Percentiles rank a stretch among this genome's conserved stretches.
Conservation (phyloP, 305 asterid species). For the Solanum aculeatissimum region DNA sequence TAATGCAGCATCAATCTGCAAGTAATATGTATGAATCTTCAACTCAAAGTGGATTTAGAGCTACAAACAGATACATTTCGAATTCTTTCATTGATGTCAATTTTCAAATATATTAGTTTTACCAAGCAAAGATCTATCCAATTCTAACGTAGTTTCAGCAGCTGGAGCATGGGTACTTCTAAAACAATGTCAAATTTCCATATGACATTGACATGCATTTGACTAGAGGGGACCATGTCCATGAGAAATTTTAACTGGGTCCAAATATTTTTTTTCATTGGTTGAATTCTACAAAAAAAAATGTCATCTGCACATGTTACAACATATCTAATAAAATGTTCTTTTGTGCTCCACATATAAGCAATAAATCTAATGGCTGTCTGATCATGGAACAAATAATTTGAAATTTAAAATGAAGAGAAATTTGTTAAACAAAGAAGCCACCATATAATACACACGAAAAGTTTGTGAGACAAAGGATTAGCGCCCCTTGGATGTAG, state of each 20-base stretch:
- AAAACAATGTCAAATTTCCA: background rate
- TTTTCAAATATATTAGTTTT: background rate
- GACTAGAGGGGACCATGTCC: background rate
- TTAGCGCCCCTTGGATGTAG: background rate
- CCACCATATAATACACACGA: background rate
- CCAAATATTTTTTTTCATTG: background rate
- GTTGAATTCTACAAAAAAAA: background rate
- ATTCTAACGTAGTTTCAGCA: background rate
- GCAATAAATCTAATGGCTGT: background rate
- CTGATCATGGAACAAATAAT: background rate
- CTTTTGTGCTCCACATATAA: background rate
- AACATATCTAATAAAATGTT: background rate
- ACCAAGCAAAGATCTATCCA: background rate
- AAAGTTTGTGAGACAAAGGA: background rate
- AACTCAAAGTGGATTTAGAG: background rate
- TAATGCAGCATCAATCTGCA: conserved; percentile 52
- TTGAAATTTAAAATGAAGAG: background rate
- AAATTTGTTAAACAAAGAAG: background rate
- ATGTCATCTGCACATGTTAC: background rate
- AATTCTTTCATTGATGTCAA: background rate
- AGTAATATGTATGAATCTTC: background rate
- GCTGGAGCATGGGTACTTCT: background rate
- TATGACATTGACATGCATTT: background rate
- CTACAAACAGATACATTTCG: background rate
- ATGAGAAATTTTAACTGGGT: background rate